Base-by-base conservation (phyloP, 2,329 filamentous ascomycete genomes). In the Fusarium sterilihyphosum region DNA sequence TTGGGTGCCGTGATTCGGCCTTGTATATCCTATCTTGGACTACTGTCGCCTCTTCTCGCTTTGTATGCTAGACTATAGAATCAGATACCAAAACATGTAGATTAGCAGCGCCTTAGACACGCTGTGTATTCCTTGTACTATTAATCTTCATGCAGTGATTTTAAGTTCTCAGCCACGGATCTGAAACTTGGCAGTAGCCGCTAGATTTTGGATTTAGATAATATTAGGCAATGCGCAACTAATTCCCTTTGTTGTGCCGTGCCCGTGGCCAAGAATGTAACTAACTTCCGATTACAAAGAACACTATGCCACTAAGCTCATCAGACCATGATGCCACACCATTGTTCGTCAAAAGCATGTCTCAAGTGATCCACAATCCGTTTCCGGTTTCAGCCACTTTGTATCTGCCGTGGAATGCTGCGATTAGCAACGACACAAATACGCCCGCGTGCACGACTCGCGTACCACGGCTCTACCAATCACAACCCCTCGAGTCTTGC, bases 401-500 rank as follows among this genome's bases (percentile, higher is more conserved):
- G 14, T 18, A 29, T 40, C 14, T 54, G 16, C 52, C 24, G 35
- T 40, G 52, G 52, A 54, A 54, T 54, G 49, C 17, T 5, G 22
- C 3, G 31, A 35, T 24, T 24, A 35, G 11, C 22, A 35, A 52
- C 47, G 22, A 22, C 11, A n/a, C 22, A 18, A 33, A 33, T 33
- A 33, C 31, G 49, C 22, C 49, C 22, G 49, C 12, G 4, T 33
- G 3, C 49, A 52, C 49, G 49, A 35, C 31, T 52, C 49, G 49
- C 17, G 49, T 4, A 20, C 6, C 2, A 8, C 22, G 3, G 6
- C 31, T 2, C 22, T n/a, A 14, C 49, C 49, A 52, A 35, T 52
- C 17, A 35, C 2, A 20, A 20, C 0, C 3, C 17, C 9, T 20
- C 0, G 0, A 14, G 8, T 14, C 8, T 46, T 17, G 17, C 49